Evolutionary conservation across 2,329 filamentous ascomycete species (phyloP), one percentile per base, ranked within the genome.

Genomic region (Lasiodiplodia citricola): DNA sequence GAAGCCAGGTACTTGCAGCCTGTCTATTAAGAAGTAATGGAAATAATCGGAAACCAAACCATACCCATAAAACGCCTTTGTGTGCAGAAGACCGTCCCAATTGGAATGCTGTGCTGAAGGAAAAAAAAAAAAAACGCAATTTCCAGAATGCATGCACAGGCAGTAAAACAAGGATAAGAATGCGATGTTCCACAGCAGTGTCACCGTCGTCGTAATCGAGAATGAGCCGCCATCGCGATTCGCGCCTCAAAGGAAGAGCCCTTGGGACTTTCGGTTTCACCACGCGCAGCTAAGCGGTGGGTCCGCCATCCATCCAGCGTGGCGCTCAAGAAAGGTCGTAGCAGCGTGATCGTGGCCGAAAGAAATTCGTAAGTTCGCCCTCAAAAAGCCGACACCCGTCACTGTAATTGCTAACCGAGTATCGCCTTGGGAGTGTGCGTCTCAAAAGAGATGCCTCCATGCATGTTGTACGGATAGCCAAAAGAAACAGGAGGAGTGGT

Each of bases 361-460:
- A 70, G 67, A 78, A 73, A 79, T 75, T 79, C 76, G 76, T 79
- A 69, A 75, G 62, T 72, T 73, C 68, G 60, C 60, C 54, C 63
- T 23, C 14, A 14, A 18, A 25, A n/a, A 38, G 11, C 28, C 60
- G 67, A n/a, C 56, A 66, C 62, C 31, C 37, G 56, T 31, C 44
- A 57, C 67, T 37, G 50, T 56, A 51, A 51, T 65, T 68, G 50
- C 62, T 60, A 77, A 25, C 80, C 79, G 66, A 72, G 76, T 47
- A 81, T 80, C 47, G 77, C 76, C 69, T 83, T 82, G n/a, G 82
- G 82, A 3, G 82, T 79, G 62, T 83, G 82, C 63, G 80, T 77
- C 69, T 84, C 83, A 58, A 78, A 77, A 65, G 85, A 80, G 67
- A 84, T 80, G 50, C 78, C 79, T 70, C 79, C 79, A 69, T 82